Conservation (phyloP, 139 green algal species). For the Asterochloris sp. region DNA sequence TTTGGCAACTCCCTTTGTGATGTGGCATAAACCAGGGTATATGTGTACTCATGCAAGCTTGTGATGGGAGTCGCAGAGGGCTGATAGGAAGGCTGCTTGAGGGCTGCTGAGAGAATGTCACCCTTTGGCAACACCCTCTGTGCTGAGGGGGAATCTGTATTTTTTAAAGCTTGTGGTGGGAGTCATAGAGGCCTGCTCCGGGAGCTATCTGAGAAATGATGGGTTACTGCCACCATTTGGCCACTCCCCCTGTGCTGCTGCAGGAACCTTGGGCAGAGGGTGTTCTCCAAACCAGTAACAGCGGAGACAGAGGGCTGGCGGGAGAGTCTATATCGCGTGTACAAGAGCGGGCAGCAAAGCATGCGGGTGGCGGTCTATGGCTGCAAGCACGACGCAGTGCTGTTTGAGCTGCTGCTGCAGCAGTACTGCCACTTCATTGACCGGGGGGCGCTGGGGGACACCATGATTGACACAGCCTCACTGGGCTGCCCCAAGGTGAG, state of each 20-base stretch:
- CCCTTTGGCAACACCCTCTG: no score
- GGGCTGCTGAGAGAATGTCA: no score
- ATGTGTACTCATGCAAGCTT: no score
- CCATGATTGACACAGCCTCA: slow-evolving; percentile 62
- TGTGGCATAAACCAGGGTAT: no score
- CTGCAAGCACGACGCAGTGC: slow-evolving; percentile 85
- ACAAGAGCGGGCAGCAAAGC: slow-evolving; percentile 52
- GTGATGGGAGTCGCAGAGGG: no score
- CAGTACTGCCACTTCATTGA: slow-evolving; percentile 55
- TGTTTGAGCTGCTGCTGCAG: slow-evolving; percentile 82
- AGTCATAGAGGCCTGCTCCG: no score
- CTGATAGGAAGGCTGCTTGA: no score
- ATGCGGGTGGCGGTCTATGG: slow-evolving; percentile 77
- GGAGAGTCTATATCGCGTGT: slow-evolving; percentile 58
- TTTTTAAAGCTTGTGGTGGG: no score
- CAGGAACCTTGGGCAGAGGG: slow-evolving; percentile 47
- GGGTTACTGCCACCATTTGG: no score
- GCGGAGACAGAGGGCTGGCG: slow-evolving; percentile 46
- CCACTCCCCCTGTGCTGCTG: neutral
- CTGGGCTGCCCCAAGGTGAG: slow-evolving; percentile 69
- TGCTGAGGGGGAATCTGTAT: no score
- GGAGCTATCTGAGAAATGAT: no score
- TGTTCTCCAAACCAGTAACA: slow-evolving; percentile 43
- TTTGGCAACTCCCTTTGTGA: no score
- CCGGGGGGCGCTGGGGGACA: slow-evolving; percentile 16